Evolutionary conservation across 805 yeast species (phyloP), one percentile per base, ranked within the genome.

Genomic region (Komagataella mondaviorum): DNA sequence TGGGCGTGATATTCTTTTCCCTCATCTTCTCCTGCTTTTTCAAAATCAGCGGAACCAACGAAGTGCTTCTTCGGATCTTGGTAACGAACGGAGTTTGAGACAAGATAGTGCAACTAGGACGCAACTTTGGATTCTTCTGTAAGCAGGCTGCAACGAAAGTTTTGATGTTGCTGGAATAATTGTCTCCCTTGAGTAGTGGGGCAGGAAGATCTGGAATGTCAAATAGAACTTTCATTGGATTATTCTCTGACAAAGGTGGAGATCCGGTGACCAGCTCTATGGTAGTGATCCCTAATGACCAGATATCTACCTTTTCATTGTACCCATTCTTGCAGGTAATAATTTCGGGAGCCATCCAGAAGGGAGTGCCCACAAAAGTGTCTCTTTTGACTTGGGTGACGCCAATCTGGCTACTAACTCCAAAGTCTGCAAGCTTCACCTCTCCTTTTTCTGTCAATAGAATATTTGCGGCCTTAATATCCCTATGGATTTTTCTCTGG

Each of bases 341-440:
- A n/a, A 91, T 85, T 63, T 93, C 99, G 0, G 99, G 99, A 0
- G 99, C 99, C 98, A 91, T 90, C 97, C 97, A 90, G 65, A 80
- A 88, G 12, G 97, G 96, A 0, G 97, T 89, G 1, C 98, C 98
- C 50, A 89, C 96, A 72, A 90, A 83, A 0, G 96, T 87, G 51
- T 77, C 78, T 55, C 83, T 76, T 54, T 72, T 72, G 20, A 70
- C 65, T 50, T 64, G 65, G 1, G 84, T 74, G 47, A 71, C 66
- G 18, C 83, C 76, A 23, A 90, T 71, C 63, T 88, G 93, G 0
- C 93, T 93, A 59, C 91, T 80, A 3, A 90, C 96, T 1, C 98
- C 98, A 70, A 90, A 90, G 67, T 91, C 98, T 0, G 89, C 96
- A 36, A 90, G 67, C 63, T 90, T 91, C 45, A 90, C 79, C 24